Base-by-base conservation (phyloP, 2,329 filamentous ascomycete genomes). In the Colletotrichum cordylinicola region DNA sequence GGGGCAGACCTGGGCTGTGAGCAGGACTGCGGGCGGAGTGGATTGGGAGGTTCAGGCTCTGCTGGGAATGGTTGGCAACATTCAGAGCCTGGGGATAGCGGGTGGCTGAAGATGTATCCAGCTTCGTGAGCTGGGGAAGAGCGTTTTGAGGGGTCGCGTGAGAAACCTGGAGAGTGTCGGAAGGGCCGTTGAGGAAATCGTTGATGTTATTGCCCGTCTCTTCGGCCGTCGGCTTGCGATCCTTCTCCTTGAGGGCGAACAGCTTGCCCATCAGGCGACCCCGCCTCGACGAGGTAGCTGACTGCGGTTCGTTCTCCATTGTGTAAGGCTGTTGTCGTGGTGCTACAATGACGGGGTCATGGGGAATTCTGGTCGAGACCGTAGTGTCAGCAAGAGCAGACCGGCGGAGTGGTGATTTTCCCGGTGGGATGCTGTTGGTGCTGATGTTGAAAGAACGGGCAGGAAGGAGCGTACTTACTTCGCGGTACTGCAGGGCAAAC, bases 221-320 rank as follows among this genome's bases (percentile, higher is more conserved):
- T 72, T 81, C 82, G 21, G 83, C 80, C 21, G 81, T 79, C 39
- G 79, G 77, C 75, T 86, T 88, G 78, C 85, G 82, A 70, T 87
- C 87, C 79, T 86, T 88, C 66, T 87, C 87, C 80, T 86, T 88
- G 77, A 83, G 82, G 72, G 87, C 87, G 80, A 92, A 92, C 74
- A 93, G 85, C 85, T 91, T 92, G 78, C 91, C 91, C 88, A 93
- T 93, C 62, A 93, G 83, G 76, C 91, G 91, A 80, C 88, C 88
- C 79, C 88, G 85, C 82, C 85, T 88, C 43, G 88, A 87, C 78
- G 80, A 79, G 64, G 82, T 81, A 77, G 83, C 78, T 74, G 81
- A 81, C 67, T 84, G 81, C 72, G 83, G 81, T 74, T 88, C 85
- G 83, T 87, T 88, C 80, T 89, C 88, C 86, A 89, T 89, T 24